Evolutionary conservation across 495 filamentous ascomycete genomes (phyloP).

Genomic region (Tuber aestivum): DNA sequence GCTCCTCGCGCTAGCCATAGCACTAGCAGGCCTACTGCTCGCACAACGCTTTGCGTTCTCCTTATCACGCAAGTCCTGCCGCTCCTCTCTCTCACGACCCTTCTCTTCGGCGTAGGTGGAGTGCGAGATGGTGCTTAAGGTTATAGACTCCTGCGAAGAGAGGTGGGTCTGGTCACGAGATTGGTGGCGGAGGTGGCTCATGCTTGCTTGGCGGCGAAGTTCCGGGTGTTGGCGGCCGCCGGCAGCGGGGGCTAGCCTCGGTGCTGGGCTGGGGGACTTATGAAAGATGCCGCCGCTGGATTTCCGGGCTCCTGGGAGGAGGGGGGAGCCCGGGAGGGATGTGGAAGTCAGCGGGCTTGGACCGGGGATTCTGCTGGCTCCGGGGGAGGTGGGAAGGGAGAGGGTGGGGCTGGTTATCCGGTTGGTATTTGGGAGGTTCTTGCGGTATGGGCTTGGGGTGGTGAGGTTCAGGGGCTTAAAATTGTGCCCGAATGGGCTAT

Average conservation of each 20-base stretch:
- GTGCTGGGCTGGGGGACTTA: conserved; percentile 32
- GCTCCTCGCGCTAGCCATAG: conserved; percentile 24
- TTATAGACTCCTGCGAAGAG: conserved; percentile 14
- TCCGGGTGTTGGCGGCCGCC: conserved; percentile 14
- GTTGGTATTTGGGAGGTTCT: conserved; percentile 45
- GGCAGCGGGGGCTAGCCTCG: conserved; percentile 16
- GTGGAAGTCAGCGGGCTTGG: conserved; percentile 31
- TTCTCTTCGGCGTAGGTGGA: conserved; percentile 12
- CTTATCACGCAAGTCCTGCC: conserved; percentile 15
- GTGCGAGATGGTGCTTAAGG: conserved; percentile 7
- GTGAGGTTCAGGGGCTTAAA: conserved; percentile 60
- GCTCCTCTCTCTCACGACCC: conserved; percentile 19
- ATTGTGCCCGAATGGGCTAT: conserved; percentile 62
- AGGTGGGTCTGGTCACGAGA: conserved; percentile 8
- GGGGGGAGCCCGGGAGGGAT: conserved; percentile 25
- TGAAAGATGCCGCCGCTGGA: conserved; percentile 13
- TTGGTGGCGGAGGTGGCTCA: conserved; percentile 26
- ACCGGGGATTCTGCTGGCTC: conserved; percentile 38
- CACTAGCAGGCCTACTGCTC: conserved; percentile 33
- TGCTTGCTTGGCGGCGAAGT: conserved; percentile 23
- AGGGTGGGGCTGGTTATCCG: conserved; percentile 36
- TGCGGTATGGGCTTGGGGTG: conserved; percentile 59
- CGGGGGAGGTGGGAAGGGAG: conserved; percentile 41
- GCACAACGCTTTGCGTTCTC: conserved; percentile 7
- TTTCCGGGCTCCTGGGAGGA: conserved; percentile 20